Evolutionary conservation across 495 filamentous ascomycete species (phyloP).

Genomic region (Annulohypoxylon nitens): DNA sequence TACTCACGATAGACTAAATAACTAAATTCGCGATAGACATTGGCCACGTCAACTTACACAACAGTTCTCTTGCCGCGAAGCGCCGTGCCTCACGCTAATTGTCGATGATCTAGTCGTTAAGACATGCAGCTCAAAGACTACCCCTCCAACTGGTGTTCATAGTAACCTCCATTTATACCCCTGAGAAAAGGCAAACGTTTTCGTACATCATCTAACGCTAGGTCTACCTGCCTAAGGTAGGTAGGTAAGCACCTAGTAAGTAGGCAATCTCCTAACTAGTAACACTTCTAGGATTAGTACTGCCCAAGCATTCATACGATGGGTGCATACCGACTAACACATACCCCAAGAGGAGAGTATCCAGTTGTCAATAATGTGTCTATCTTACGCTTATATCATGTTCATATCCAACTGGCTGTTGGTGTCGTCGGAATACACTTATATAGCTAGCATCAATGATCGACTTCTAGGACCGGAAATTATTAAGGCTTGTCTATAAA

Average conservation of each 20-base stretch:
- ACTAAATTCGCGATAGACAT: background rate
- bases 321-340: background rate
- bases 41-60: conserved; percentile 29
- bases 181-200: conserved; percentile 3
- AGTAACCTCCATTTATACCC: background rate
- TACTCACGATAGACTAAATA: background rate
- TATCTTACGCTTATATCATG: background rate
- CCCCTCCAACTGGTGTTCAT: conserved; percentile 5
- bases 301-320: conserved; percentile 12
- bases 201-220: background rate
- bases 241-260: too few relatives aligned
- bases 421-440: background rate
- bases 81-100: conserved; percentile 13
- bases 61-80: conserved; percentile 22
- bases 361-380: background rate
- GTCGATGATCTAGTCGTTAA: conserved; percentile 4
- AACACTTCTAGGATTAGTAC: background rate
- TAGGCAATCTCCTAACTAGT: too few relatives aligned
- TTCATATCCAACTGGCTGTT: background rate
- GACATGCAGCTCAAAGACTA: background rate
- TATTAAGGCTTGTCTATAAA: conserved; percentile 27
- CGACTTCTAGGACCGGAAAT: conserved; percentile 18
- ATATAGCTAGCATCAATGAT: conserved; percentile 21
- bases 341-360: background rate
- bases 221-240: too few relatives aligned